phyloP scores from a whole-genome alignment of 2,329 filamentous ascomycete genomes.

The Hymenoscyphus albidus region DNA sequence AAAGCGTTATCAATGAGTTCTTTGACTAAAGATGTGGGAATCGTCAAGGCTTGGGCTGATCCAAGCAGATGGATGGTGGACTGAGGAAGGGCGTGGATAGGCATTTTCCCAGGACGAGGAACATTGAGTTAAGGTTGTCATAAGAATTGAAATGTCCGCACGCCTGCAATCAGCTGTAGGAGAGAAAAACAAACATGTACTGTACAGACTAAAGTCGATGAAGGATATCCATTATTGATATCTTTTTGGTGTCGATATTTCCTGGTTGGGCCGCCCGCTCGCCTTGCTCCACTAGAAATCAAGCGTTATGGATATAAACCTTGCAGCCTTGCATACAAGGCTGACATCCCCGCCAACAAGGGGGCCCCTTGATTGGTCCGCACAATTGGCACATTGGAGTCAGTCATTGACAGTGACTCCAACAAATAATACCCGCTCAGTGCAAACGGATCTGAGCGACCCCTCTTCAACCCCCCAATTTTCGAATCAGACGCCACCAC shows the following conservation, averaged over 20 bases:
- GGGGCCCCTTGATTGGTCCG: background rate
- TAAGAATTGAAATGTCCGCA: background rate
- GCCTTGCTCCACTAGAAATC: background rate
- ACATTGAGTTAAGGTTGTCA: background rate
- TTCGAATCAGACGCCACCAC: constrained; percentile 30
- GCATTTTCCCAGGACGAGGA: constrained; percentile 23
- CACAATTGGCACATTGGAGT: background rate
- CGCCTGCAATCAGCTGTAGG: no score
- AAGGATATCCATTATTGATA: background rate
- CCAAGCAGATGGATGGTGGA: constrained; percentile 54
- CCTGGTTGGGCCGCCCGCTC: constrained; percentile 11
- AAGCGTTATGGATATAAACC: background rate
- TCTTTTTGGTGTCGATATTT: constrained; percentile 18
- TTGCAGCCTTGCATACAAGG: background rate
- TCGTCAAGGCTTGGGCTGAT: constrained; percentile 56
- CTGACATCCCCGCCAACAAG: background rate
- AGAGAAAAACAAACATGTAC: background rate
- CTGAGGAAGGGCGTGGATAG: constrained; percentile 45
- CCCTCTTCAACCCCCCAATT: constrained; percentile 18
- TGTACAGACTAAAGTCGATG: background rate
- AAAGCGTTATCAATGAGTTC: constrained; percentile 76
- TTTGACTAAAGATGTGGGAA: constrained; percentile 62
- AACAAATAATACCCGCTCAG: background rate
- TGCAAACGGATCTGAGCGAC: constrained; percentile 8
- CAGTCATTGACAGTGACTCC: background rate